Evolutionary conservation across 2,329 filamentous ascomycete species (phyloP).

Genomic region (Dactylellina parvicollis): DNA sequence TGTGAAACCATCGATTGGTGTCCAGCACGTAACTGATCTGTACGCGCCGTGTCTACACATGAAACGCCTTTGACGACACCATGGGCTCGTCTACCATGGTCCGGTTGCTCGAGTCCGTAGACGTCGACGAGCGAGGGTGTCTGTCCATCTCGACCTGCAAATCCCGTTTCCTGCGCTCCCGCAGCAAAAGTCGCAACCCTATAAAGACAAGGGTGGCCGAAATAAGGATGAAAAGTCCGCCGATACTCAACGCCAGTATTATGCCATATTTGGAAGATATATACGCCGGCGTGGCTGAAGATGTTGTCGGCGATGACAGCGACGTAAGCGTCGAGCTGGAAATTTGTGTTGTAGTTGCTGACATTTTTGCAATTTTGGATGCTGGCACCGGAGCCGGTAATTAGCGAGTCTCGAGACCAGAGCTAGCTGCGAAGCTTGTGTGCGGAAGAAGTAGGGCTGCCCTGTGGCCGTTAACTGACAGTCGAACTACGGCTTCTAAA

Average conservation of each 20-base stretch:
- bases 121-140: constrained; percentile 2
- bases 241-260: constrained; percentile 16
- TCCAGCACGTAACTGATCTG: too few relatives aligned
- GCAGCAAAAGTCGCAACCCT: constrained; percentile 21
- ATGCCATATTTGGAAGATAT: constrained; percentile 34
- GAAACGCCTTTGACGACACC: constrained; percentile 3
- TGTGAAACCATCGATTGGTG: too few relatives aligned
- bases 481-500: constrained; percentile 12
- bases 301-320: constrained; percentile 15
- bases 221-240: constrained; percentile 20
- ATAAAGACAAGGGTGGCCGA: constrained; percentile 31
- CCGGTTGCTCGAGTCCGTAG: constrained; percentile 3
- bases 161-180: constrained; percentile 33
- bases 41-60: too few relatives aligned
- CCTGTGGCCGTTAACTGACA: background rate
- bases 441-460: background rate
- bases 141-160: constrained; percentile 10
- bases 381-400: background rate
- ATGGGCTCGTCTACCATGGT: background rate
- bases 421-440: too few relatives aligned
- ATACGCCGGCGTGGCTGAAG: constrained; percentile 12
- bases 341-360: constrained; percentile 12
- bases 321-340: constrained; percentile 13
- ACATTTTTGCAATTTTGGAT: background rate
- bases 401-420: background rate